These are phyloP conservation scores for Didymella pomorum DNA, from an alignment of 2,329 filamentous ascomycete genomes.

Conservation along the genomic window DNA sequence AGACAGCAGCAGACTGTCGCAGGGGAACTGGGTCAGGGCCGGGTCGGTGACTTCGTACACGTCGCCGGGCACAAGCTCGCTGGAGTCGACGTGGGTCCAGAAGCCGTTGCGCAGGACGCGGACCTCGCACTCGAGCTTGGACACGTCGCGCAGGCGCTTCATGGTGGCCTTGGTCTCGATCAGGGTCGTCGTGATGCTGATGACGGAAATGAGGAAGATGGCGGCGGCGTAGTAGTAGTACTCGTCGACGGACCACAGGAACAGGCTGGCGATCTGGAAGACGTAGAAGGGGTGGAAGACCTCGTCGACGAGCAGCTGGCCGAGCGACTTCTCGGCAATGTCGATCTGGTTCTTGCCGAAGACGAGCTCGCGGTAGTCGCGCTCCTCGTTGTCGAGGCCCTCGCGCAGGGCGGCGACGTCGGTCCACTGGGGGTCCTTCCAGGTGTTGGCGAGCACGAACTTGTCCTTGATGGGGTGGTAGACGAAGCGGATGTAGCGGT, in stretches of 20 bases:
- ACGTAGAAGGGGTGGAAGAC: slow-evolving; percentile 98
- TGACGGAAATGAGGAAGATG: slow-evolving; percentile 93
- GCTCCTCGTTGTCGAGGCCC: slow-evolving; percentile 89
- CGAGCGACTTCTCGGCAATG: slow-evolving; percentile 86
- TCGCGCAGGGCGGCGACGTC: slow-evolving; percentile 75
- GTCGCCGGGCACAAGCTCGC: slow-evolving; percentile 91
- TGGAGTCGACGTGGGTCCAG: slow-evolving; percentile 87
- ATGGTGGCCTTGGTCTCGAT: slow-evolving; percentile 93
- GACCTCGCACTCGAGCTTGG: slow-evolving; percentile 93
- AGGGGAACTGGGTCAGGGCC: slow-evolving; percentile 84
- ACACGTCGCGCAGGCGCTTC: slow-evolving; percentile 88
- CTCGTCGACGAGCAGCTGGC: slow-evolving; percentile 89
- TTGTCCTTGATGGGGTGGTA: slow-evolving; percentile 90
- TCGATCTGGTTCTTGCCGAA: slow-evolving; percentile 93
- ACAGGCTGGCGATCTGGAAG: slow-evolving; percentile 92
- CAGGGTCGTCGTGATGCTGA: slow-evolving; percentile 88
- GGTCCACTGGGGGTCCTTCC: slow-evolving; percentile 93
- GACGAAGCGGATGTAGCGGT: slow-evolving; percentile 92
- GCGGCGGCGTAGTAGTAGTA: slow-evolving; percentile 98
- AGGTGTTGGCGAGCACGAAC: slow-evolving; percentile 84
- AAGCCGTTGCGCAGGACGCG: slow-evolving; percentile 93
- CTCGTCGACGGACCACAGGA: slow-evolving; percentile 93
- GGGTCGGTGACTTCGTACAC: slow-evolving; percentile 98
- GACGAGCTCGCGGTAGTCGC: slow-evolving; percentile 79
- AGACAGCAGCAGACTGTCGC: slow-evolving; percentile 87